Conservation (phyloP, 768 basidiomycete species). For the Tylopilus subfusipes region DNA sequence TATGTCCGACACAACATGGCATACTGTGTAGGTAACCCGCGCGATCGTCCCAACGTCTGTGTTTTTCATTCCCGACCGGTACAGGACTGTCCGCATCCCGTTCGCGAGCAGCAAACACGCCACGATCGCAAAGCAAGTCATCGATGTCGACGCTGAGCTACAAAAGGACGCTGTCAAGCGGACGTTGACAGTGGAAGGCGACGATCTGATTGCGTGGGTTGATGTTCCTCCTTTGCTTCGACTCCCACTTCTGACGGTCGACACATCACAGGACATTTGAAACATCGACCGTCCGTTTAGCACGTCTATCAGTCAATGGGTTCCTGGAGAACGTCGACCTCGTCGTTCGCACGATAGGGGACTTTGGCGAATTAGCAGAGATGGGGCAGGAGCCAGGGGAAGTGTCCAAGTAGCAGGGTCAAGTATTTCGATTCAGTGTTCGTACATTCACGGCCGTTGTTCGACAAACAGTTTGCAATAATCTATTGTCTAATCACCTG, state of each 20-base stretch:
- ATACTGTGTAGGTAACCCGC: slow-evolving; percentile 45
- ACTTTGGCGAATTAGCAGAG: slow-evolving; percentile 70
- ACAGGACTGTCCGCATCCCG: slow-evolving; percentile 70
- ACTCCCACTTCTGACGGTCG: slow-evolving; percentile 1
- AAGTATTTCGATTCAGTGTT: slow-evolving; percentile 11
- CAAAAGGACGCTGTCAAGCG: slow-evolving; percentile 79
- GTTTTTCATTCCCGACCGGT: slow-evolving; percentile 4
- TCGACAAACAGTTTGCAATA: slow-evolving; percentile 15
- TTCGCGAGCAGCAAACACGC: slow-evolving; percentile 76
- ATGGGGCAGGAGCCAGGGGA: background rate
- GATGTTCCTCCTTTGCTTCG: background rate
- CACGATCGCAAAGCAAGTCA: slow-evolving; percentile 72
- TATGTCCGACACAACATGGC: slow-evolving; percentile 42
- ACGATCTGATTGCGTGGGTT: slow-evolving; percentile 74
- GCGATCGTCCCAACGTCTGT: background rate
- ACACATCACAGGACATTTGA: slow-evolving; percentile 53
- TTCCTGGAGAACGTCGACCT: slow-evolving; percentile 90
- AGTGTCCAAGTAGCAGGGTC: slow-evolving; percentile 5
- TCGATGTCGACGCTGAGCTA: slow-evolving; percentile 84
- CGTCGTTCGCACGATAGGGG: slow-evolving; percentile 74
- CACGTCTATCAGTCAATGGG: slow-evolving; percentile 77
- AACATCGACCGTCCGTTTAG: slow-evolving; percentile 80
- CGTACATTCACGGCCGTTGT: slow-evolving; percentile 14
- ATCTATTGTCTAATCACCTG: slow-evolving; percentile 23
- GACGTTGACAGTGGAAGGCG: slow-evolving; percentile 60